Percentiles rank a stretch among this genome's conserved stretches.
These are phyloP conservation scores for Cucumis melo DNA, from an alignment of 306 rosid species.

Conservation along the genomic window DNA sequence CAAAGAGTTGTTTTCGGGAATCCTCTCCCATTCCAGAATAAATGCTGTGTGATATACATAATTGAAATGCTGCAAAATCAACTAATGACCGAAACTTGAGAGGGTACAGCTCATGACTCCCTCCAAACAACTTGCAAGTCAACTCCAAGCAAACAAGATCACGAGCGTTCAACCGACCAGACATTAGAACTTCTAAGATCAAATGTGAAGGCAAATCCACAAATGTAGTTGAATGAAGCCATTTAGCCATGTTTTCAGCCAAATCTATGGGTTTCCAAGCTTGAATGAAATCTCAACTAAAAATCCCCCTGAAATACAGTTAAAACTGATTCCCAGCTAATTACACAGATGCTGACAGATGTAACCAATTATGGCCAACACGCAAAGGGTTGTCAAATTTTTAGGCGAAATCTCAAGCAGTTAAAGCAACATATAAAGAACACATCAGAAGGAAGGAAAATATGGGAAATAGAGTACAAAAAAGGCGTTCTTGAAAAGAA, in stretches of 20 bases:
- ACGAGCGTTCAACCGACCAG: slow-evolving; percentile 49
- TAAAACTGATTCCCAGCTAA: slow-evolving; percentile 5
- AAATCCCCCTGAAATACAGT: neutral
- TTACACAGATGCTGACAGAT: neutral
- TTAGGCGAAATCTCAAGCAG: slow-evolving; percentile 30
- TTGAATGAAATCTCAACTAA: neutral
- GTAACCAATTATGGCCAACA: neutral
- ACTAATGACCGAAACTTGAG: slow-evolving; percentile 67
- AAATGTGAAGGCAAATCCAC: slow-evolving; percentile 62
- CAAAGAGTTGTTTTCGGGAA: slow-evolving; percentile 46
- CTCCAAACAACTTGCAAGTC: slow-evolving; percentile 53
- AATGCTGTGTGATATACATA: slow-evolving; percentile 38
- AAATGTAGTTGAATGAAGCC: slow-evolving; percentile 20
- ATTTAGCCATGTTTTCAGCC: slow-evolving; percentile 17
- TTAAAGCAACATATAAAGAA: slow-evolving; percentile 47
- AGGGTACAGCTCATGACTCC: slow-evolving; percentile 26
- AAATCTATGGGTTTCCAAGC: neutral
- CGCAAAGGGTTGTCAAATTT: slow-evolving; percentile 17
- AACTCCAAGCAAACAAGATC: slow-evolving; percentile 74
- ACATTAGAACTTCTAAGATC: slow-evolving; percentile 59
- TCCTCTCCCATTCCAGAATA: slow-evolving; percentile 35
- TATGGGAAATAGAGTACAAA: slow-evolving; percentile 49
- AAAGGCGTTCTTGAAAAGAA: slow-evolving; percentile 38
- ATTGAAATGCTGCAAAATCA: slow-evolving; percentile 61
- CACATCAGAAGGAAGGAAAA: slow-evolving; percentile 57